Evolutionary conservation across 306 rosid genomes (phyloP).

Genomic region (Heteromeles arbutifolia): DNA sequence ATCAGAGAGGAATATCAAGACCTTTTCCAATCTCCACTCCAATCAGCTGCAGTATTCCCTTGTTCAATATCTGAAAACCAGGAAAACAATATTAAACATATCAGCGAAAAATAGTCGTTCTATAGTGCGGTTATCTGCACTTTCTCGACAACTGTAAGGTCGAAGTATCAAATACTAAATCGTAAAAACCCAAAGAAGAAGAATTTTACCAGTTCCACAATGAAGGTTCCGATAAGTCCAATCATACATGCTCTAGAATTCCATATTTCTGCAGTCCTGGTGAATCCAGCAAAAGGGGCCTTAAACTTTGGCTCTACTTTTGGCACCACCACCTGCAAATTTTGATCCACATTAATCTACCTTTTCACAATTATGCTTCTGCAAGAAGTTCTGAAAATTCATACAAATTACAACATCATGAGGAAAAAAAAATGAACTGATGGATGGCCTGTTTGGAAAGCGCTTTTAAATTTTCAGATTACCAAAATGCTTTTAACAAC

Average conservation of each 20-base stretch:
- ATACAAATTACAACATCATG: not conserved
- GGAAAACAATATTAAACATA: not conserved
- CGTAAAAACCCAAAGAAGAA: not conserved
- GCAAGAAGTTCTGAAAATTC: not conserved
- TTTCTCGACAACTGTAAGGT: not conserved
- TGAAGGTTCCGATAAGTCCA: slow-evolving; percentile 73
- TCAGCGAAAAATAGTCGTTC: not conserved
- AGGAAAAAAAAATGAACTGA: not conserved
- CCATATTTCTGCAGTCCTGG: slow-evolving; percentile 84
- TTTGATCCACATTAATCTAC: slow-evolving; percentile 7
- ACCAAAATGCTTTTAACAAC: not conserved
- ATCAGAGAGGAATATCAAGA: slow-evolving; percentile 74
- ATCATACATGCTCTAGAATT: slow-evolving; percentile 97
- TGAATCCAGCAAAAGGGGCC: slow-evolving; percentile 83
- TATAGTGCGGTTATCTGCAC: too few relatives aligned
- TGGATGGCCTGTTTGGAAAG: not conserved
- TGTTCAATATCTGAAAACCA: slow-evolving; percentile 66
- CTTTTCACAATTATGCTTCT: not conserved
- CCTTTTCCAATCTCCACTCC: slow-evolving; percentile 95
- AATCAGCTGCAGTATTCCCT: slow-evolving; percentile 74
- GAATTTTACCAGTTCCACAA: slow-evolving; percentile 63
- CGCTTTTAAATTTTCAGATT: not conserved
- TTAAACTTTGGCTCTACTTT: slow-evolving; percentile 64
- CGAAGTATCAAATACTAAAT: not conserved
- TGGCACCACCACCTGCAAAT: slow-evolving; percentile 67